phyloP scores from a whole-genome alignment of 2,329 filamentous ascomycete genomes.

The Cladosporium velox region DNA sequence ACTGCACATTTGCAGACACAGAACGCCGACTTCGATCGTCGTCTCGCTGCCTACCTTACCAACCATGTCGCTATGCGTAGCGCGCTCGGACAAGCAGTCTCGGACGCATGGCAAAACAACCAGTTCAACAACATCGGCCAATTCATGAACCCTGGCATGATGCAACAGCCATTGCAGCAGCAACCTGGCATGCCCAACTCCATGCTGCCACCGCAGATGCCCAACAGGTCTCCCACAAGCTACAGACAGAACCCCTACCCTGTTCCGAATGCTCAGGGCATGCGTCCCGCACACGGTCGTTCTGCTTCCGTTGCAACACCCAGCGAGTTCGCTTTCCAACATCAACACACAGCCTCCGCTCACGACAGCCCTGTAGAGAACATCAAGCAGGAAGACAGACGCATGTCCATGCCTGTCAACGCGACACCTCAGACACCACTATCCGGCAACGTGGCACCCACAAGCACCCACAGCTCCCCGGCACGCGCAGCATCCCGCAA shows the following conservation, averaged over 20 bases:
- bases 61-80: constrained; percentile 60
- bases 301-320: constrained; percentile 49
- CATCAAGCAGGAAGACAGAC: constrained; percentile 36
- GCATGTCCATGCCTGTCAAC: constrained; percentile 47
- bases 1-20: constrained; percentile 63
- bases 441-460: constrained; percentile 30
- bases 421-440: constrained; percentile 29
- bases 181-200: constrained; percentile 29
- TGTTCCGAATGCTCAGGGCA: constrained; percentile 34
- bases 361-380: constrained; percentile 16
- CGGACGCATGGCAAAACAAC: constrained; percentile 42
- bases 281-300: constrained; percentile 44
- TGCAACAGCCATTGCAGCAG: constrained; percentile 30
- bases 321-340: constrained; percentile 34
- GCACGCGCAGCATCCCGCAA: constrained; percentile 31
- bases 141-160: constrained; percentile 42
- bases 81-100: constrained; percentile 49
- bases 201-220: constrained; percentile 35
- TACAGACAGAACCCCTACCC: constrained; percentile 49
- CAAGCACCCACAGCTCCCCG: constrained; percentile 22
- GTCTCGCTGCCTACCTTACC: constrained; percentile 60
- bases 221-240: constrained; percentile 27
- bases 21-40: constrained; percentile 62
- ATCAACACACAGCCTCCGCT: constrained; percentile 32
- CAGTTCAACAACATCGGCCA: constrained; percentile 41